These are phyloP conservation scores for Saccharomycopsis fibuligera DNA, from an alignment of 805 yeast genomes.

Conservation along the genomic window DNA sequence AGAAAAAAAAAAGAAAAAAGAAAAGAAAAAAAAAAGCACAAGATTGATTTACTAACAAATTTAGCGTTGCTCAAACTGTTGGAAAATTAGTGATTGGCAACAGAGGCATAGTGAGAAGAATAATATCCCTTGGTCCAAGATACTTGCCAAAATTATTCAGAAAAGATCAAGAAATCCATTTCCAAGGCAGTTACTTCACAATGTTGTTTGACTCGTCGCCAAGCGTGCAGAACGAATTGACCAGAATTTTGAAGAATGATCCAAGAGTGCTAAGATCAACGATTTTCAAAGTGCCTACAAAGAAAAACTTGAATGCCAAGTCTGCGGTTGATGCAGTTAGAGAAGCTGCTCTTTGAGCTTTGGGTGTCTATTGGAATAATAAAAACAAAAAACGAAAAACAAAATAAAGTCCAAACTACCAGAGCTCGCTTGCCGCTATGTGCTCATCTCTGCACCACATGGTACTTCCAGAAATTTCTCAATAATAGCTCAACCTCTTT, in stretches of 20 bases:
- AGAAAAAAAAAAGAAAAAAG: too few species aligned
- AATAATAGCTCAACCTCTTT: slow-evolving; percentile 46
- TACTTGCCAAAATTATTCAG: slow-evolving; percentile 75
- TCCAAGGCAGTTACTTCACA: slow-evolving; percentile 82
- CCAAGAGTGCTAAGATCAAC: slow-evolving; percentile 85
- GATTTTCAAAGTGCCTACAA: slow-evolving; percentile 56
- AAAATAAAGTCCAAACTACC: background rate
- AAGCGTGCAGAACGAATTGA: slow-evolving; percentile 78
- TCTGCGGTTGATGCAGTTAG: slow-evolving; percentile 40
- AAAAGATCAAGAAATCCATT: slow-evolving; percentile 83
- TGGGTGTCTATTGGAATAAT: too few species aligned
- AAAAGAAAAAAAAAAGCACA: too few species aligned
- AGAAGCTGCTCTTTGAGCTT: slow-evolving; percentile 2
- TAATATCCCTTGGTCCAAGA: slow-evolving; percentile 71
- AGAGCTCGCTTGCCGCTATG: background rate
- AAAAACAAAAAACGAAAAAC: background rate
- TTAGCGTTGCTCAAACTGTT: slow-evolving; percentile 50
- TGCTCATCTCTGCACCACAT: slow-evolving; percentile 16
- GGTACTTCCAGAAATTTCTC: slow-evolving; percentile 35
- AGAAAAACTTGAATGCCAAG: slow-evolving; percentile 46
- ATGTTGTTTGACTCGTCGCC: slow-evolving; percentile 84
- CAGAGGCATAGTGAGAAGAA: slow-evolving; percentile 88
- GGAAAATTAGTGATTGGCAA: slow-evolving; percentile 80
- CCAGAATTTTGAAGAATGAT: slow-evolving; percentile 74
- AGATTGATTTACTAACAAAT: background rate